Base-by-base conservation (phyloP, 306 rosid genomes). In the Cucurbita argyrosperma region DNA sequence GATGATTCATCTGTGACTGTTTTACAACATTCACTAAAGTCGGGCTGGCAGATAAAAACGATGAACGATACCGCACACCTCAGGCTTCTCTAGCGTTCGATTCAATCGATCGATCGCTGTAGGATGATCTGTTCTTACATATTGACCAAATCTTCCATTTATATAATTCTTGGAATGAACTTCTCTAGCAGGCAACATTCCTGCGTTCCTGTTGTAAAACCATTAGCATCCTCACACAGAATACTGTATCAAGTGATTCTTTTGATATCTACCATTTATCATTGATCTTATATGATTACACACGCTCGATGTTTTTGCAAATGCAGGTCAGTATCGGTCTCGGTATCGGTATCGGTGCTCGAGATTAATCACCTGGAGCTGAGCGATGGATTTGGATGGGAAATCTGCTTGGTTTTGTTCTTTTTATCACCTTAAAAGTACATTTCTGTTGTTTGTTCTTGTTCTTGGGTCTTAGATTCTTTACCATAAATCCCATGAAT, bases 11-110 rank as follows among this genome's bases (percentile, higher is more conserved):
- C 99, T 0, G 91, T 94, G 78, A 91, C 99, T 55, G 96, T 94
- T 72, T 76, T 94, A 83, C 99, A 91, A 80, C 97, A 94, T 87
- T 89, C 99, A 51, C 84, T 88, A 84, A 88, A 86, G 84, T 80
- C 97, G 39, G 99, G 99, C 73, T 94, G 97, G 99, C 99, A 89
- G 91, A 89, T 94, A 21, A 94, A 89, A 81, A 83, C 91, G 75
- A 55, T 89, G 82, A 94, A 94, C 18, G 99, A 94, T 74, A 91
- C 96, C 10, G 87, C 95, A 2, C 97, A 94, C 84, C 99, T 94
- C 65, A 83, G 99, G 88, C 97, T 94, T 76, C 92, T 94, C 73
- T 94, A 91, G 80, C 63, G 16, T 21, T 50, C n/a, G 59, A 60
- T 56, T 57, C 56, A 16, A 16, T 8, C 7, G 56, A 7, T 46